Percentiles rank a stretch among this genome's conserved stretches.
phyloP scores from a whole-genome alignment of 148 eudicot genomes.

The Rhododendron ferrugineum region DNA sequence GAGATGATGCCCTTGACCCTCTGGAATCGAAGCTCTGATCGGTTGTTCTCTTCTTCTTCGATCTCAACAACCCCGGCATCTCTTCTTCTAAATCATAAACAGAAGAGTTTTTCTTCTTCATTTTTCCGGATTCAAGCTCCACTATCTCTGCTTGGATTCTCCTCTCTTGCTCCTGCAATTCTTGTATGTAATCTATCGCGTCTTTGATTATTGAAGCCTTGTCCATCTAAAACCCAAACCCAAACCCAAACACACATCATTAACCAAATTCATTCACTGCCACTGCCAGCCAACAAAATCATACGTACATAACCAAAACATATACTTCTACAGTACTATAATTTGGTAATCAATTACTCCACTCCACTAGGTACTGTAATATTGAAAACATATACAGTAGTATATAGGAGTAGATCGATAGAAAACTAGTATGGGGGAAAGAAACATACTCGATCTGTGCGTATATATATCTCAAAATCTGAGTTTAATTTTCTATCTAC shows the following conservation, averaged over 20 bases:
- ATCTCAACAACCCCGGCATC: conserved; percentile 9
- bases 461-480: not conserved
- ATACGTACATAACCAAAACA: too few species aligned
- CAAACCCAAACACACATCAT: too few species aligned
- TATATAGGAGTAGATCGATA: too few species aligned
- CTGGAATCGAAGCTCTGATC: conserved; percentile 21
- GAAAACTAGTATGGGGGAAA: not conserved
- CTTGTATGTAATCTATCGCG: conserved; percentile 67
- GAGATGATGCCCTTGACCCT: conserved; percentile 18
- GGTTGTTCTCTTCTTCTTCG: conserved; percentile 41
- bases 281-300: too few species aligned
- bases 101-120: not conserved
- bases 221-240: conserved; percentile 52
- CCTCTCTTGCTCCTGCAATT: conserved; percentile 59
- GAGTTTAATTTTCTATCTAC: not conserved
- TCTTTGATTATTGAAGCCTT: conserved; percentile 85
- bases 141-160: conserved; percentile 45
- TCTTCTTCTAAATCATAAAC: not conserved
- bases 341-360: too few species aligned
- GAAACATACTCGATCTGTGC: not conserved
- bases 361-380: too few species aligned
- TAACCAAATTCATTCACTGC: not conserved
- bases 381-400: too few species aligned
- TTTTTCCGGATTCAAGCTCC: conserved; percentile 38
- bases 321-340: too few species aligned